Conservation (phyloP, 2,329 filamentous ascomycete species). For the Fusarium mangiferae region DNA sequence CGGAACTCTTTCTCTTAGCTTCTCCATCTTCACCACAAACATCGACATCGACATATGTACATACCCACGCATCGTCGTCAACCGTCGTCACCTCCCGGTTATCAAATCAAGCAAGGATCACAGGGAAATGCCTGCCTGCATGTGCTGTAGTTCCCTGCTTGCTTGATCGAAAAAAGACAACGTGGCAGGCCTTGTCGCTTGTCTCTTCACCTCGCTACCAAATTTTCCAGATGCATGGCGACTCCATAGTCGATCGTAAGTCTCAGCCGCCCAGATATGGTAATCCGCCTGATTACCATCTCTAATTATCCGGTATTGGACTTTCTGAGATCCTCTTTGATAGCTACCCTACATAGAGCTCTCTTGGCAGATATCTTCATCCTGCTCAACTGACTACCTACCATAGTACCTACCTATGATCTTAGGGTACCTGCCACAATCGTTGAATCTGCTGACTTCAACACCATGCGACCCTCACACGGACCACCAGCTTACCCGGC, state of each 20-base stretch:
- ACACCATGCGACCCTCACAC: slow-evolving; percentile 37
- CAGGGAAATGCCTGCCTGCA: slow-evolving; percentile 11
- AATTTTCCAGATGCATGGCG: slow-evolving; percentile 14
- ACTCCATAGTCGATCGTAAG: slow-evolving; percentile 32
- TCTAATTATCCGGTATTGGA: slow-evolving; percentile 38
- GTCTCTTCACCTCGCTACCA: slow-evolving; percentile 8
- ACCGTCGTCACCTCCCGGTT: slow-evolving; percentile 22
- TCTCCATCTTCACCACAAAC: slow-evolving; percentile 12
- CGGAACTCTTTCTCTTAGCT: neutral
- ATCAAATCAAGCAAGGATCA: slow-evolving; percentile 22
- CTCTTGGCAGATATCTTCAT: neutral
- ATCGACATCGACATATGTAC: neutral
- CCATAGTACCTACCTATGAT: neutral
- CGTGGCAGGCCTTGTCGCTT: slow-evolving; percentile 32
- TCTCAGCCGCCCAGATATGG: neutral
- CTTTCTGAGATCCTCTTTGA: slow-evolving; percentile 7
- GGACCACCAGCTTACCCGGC: slow-evolving; percentile 16
- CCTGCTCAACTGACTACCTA: neutral
- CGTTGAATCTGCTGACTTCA: slow-evolving; percentile 41
- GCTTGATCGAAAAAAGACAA: slow-evolving; percentile 25
- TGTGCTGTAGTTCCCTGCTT: slow-evolving; percentile 10
- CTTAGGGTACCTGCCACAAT: slow-evolving; percentile 7
- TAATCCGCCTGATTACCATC: slow-evolving; percentile 30
- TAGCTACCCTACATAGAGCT: neutral
- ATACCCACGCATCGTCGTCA: neutral